Conservation (phyloP, 2,329 filamentous ascomycete genomes). For the Xylaria sp. region DNA sequence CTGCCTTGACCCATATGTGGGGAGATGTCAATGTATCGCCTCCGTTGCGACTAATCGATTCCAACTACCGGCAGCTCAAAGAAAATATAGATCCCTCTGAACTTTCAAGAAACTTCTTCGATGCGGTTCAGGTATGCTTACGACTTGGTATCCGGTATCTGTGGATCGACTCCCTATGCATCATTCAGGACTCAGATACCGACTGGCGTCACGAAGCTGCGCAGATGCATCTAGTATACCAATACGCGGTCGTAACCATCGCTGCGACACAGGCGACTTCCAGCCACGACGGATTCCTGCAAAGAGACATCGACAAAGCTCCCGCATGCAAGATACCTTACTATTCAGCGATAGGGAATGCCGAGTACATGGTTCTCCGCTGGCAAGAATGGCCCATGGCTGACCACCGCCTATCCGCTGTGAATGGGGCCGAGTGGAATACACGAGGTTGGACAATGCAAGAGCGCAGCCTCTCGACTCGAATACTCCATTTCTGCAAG, state of each 20-base stretch:
- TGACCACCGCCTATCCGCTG: conserved; percentile 29
- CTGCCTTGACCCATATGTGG: neutral
- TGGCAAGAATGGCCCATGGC: conserved; percentile 21
- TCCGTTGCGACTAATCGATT: neutral
- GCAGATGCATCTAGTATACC: conserved; percentile 39
- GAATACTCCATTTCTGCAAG: conserved; percentile 38
- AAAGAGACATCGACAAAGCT: conserved; percentile 17
- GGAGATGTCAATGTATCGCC: neutral
- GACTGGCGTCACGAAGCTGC: neutral
- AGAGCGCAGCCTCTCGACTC: conserved; percentile 38
- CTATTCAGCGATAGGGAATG: neutral
- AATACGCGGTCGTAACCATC: conserved; percentile 35
- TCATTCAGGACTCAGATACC: neutral
- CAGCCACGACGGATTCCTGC: conserved; percentile 36
- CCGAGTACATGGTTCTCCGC: neutral
- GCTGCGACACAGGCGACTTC: conserved; percentile 37
- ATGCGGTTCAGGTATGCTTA: neutral
- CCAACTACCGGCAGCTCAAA: neutral
- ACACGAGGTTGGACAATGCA: conserved; percentile 41
- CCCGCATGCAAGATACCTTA: conserved; percentile 33
- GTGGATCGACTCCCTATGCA: neutral
- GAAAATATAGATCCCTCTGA: neutral
- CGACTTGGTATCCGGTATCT: neutral
- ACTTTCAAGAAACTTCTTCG: neutral
- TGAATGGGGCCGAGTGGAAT: conserved; percentile 38